Conservation (phyloP, 495 filamentous ascomycete species). For the Penicillium canariense region DNA sequence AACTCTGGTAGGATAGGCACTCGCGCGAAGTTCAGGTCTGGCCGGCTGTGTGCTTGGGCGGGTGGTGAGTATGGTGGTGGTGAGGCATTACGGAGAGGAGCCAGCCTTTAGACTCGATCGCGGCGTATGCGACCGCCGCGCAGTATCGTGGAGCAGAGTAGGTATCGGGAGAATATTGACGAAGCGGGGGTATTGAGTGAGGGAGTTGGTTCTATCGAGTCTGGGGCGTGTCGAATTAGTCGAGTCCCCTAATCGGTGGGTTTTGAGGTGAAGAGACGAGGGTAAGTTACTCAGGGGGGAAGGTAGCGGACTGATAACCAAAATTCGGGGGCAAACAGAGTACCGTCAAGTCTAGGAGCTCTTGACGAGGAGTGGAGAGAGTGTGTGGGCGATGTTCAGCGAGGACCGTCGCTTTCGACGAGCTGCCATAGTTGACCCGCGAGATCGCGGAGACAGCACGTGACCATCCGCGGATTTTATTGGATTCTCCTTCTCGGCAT, state of each 20-base stretch:
- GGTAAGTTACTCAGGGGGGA: neutral
- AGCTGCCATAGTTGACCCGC: conserved; percentile 7
- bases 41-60: conserved; percentile 25
- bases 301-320: neutral
- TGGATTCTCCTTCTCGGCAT: conserved; percentile 9
- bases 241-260: conserved; percentile 20
- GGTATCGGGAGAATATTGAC: neutral
- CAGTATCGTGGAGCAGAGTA: conserved; percentile 14
- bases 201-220: neutral
- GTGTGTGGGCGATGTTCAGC: neutral
- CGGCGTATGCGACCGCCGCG: conserved; percentile 45
- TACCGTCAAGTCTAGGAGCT: neutral
- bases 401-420: neutral
- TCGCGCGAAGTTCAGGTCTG: conserved; percentile 28
- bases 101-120: conserved; percentile 39
- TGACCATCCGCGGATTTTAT: conserved; percentile 30
- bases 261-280: conserved; percentile 1
- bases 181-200: conserved; percentile 1
- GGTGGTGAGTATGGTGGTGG: conserved; percentile 39
- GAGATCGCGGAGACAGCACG: conserved; percentile 25
- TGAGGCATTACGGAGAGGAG: conserved; percentile 45
- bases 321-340: neutral
- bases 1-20: conserved; percentile 12
- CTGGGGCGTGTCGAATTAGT: conserved; percentile 15
- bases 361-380: conserved; percentile 1